phyloP scores from a whole-genome alignment of 345 rosid genomes.

The Lagerstroemia speciosa region DNA sequence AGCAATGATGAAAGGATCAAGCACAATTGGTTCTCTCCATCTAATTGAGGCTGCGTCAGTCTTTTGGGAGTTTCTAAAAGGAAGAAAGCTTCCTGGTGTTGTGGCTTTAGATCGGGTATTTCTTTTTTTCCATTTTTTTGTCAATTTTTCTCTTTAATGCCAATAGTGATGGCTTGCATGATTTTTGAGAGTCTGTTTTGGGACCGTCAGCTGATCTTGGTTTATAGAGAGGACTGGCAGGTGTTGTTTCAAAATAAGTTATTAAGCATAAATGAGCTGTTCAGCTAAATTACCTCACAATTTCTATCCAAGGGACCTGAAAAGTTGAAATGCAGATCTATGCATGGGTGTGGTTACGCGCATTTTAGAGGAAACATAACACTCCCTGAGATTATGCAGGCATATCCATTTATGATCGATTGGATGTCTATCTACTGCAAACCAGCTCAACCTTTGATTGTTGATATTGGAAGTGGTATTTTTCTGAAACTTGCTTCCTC shows the following conservation, averaged over 20 bases:
- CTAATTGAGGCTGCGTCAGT: slow-evolving; percentile 40
- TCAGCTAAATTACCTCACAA: not conserved
- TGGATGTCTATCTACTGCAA: slow-evolving; percentile 35
- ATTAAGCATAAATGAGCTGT: not conserved
- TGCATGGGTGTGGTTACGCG: not conserved
- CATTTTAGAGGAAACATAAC: not conserved
- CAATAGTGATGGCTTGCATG: not conserved
- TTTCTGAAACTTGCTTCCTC: slow-evolving; percentile 2
- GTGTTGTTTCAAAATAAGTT: not conserved
- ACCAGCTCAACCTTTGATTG: slow-evolving; percentile 45
- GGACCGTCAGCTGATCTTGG: slow-evolving; percentile 1
- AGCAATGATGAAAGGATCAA: slow-evolving; percentile 24
- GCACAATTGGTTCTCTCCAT: slow-evolving; percentile 15
- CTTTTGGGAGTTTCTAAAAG: slow-evolving; percentile 57
- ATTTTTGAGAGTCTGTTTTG: not conserved
- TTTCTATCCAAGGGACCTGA: not conserved
- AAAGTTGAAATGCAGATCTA: not conserved
- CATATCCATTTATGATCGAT: slow-evolving; percentile 43
- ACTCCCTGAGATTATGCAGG: slow-evolving; percentile 29
- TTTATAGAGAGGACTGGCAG: not conserved
- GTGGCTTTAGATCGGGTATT: slow-evolving; percentile 57
- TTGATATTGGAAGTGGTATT: slow-evolving; percentile 71
- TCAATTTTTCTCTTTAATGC: slow-evolving; percentile 6
- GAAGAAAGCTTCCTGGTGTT: slow-evolving; percentile 52
- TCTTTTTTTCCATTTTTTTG: slow-evolving; percentile 10